Evolutionary conservation across 768 basidiomycete species (phyloP).

Genomic region (Lactarius hengduanensis): DNA sequence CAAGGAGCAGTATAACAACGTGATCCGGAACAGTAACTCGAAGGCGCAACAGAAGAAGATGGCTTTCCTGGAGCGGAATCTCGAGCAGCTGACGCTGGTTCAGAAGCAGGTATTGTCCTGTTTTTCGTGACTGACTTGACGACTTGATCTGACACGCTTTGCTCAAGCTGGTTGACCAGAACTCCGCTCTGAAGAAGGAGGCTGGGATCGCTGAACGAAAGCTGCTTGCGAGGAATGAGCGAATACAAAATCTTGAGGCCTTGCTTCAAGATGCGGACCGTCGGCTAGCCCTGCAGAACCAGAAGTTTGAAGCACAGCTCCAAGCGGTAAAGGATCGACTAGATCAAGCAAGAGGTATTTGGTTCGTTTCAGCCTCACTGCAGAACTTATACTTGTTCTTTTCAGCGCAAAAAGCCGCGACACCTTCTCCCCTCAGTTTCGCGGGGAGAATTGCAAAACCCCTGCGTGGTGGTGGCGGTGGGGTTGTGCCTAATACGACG

Average conservation of each 20-base stretch:
- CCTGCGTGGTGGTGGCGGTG: constrained; percentile 87
- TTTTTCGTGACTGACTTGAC: constrained; percentile 7
- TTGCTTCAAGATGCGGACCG: constrained; percentile 93
- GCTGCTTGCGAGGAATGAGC: constrained; percentile 92
- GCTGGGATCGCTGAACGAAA: constrained; percentile 96
- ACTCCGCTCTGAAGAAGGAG: constrained; percentile 95
- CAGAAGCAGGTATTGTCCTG: constrained; percentile 82
- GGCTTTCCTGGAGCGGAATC: constrained; percentile 95
- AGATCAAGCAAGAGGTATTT: constrained; percentile 86
- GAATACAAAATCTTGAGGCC: constrained; percentile 94
- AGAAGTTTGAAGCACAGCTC: constrained; percentile 92
- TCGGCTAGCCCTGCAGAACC: constrained; percentile 86
- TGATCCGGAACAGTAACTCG: constrained; percentile 96
- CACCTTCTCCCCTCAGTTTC: constrained; percentile 73
- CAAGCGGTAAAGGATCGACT: constrained; percentile 90
- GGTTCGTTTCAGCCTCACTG: constrained; percentile 15
- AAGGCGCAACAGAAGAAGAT: constrained; percentile 99
- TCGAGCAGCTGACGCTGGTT: constrained; percentile 91
- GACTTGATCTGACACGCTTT: constrained; percentile 18
- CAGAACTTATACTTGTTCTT: constrained; percentile 25
- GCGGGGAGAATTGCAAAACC: constrained; percentile 93
- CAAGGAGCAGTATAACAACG: constrained; percentile 98
- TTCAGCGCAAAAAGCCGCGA: constrained; percentile 74
- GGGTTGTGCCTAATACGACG: constrained; percentile 41
- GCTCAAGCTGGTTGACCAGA: constrained; percentile 92